Evolutionary conservation across 129 eudicot genomes (phyloP), one percentile per base, ranked within the genome.

Genomic region (Flaveria brownii): DNA sequence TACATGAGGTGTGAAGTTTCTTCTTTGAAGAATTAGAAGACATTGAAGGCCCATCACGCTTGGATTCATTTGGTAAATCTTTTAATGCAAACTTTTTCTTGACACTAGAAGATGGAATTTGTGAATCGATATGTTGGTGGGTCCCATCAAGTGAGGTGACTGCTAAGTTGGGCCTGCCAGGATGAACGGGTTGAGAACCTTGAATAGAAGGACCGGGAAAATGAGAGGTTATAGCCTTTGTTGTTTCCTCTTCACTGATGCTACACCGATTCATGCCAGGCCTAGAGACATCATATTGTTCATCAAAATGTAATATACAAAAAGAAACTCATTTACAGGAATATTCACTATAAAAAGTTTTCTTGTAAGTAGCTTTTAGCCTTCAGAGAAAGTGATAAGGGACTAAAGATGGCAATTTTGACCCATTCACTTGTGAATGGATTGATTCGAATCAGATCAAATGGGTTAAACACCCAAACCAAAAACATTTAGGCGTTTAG

Each of bases 221-320:
- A 51, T 25, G 74, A 10, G 74, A 41, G 16, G 39, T 74, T 57
- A 56, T 59, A 57, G 80, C 84, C 63, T 83, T 86, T 41, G 85
- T 86, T 11, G 97, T 87, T 84, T 86, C 90, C 51, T 95, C 97
- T 80, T 95, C 88, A 39, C 95, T 85, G 43, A 91, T 18, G 75
- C 86, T 77, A 80, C 99, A 95, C 43, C 85, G 83, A 80, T 95
- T 95, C 99, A 87, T 86, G 81, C 92, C 95, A 59, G 96, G 97
- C 88, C 99, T 95, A 73, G 16, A 67, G 50, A 78, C 42, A 82
- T 59, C 15, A 81, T 73, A 66, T 55, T 45, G 23, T 69, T 68
- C 22, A 68, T 39, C 17, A 81, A 41, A 30, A 15, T 47, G 25
- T 47, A 57, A 57, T n/a, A 22, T 13, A 62, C 5, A 26, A 15